Evolutionary conservation across 768 basidiomycete species (phyloP).

Genomic region (Boletus pseudopeckii): DNA sequence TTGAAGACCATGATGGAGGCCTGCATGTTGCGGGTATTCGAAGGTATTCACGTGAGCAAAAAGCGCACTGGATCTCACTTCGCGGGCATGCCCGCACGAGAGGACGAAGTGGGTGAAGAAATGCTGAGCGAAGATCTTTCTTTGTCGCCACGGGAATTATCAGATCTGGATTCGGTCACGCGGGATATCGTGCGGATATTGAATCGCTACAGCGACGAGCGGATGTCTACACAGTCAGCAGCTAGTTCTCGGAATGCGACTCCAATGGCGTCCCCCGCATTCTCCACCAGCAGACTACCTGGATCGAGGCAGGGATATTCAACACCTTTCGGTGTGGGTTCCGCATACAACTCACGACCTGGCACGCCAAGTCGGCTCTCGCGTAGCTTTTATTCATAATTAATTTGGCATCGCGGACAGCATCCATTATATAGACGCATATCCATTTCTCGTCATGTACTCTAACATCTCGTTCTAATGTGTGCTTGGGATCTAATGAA

Average conservation of each 20-base stretch:
- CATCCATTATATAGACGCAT: constrained; percentile 10
- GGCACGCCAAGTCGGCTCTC: constrained; percentile 59
- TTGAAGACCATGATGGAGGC: constrained; percentile 77
- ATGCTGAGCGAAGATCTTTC: constrained; percentile 42
- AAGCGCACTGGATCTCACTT: constrained; percentile 27
- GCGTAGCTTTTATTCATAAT: constrained; percentile 35
- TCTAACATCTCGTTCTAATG: constrained; percentile 15
- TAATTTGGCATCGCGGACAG: constrained; percentile 5
- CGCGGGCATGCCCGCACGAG: constrained; percentile 36
- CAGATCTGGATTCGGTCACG: constrained; percentile 72
- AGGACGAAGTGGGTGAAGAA: constrained; percentile 58
- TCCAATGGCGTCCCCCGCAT: constrained; percentile 53
- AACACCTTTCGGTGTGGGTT: constrained; percentile 47
- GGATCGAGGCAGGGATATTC: constrained; percentile 56
- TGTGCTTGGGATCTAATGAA: constrained; percentile 6
- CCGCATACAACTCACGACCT: constrained; percentile 54
- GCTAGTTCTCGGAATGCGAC: constrained; percentile 65
- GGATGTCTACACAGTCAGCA: constrained; percentile 52
- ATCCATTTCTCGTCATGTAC: constrained; percentile 15
- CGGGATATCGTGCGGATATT: constrained; percentile 71
- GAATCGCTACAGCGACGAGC: constrained; percentile 67
- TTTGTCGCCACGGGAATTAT: constrained; percentile 64
- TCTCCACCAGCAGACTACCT: constrained; percentile 36
- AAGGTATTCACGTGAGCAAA: constrained; percentile 61
- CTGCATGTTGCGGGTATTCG: constrained; percentile 87